Evolutionary conservation across 176 grass and related monocot genomes (phyloP).

Genomic region (Carex cristatella): DNA sequence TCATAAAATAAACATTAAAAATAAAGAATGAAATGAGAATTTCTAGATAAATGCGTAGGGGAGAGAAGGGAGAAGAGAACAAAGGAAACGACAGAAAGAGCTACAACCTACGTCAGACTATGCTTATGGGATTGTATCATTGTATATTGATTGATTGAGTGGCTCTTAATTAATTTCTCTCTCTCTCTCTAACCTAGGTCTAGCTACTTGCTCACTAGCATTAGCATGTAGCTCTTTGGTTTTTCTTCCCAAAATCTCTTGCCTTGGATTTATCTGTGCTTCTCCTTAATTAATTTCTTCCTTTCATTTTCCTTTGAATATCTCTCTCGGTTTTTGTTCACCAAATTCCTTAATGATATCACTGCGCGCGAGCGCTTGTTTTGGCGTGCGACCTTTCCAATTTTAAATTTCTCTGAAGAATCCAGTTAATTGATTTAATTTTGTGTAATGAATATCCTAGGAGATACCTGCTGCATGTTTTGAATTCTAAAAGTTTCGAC

Average conservation of each 20-base stretch:
- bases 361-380: conserved; percentile 20
- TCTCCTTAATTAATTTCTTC: too few species aligned
- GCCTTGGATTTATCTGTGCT: conserved; percentile 20
- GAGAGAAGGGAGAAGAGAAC: not conserved
- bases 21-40: conserved; percentile 30
- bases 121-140: not conserved
- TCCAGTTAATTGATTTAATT: not conserved
- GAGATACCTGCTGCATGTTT: conserved; percentile 28
- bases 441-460: conserved; percentile 23
- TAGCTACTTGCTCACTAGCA: conserved; percentile 7
- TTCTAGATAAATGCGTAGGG: conserved; percentile 45
- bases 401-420: not conserved
- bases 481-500: not conserved
- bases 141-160: conserved; percentile 23
- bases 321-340: not conserved
- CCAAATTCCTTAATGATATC: not conserved
- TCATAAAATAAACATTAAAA: not conserved
- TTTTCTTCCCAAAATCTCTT: conserved; percentile 27
- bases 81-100: conserved; percentile 74
- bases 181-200: conserved; percentile 22
- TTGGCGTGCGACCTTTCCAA: not conserved
- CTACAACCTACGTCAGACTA: conserved; percentile 39
- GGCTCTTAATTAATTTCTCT: not conserved
- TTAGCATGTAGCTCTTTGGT: conserved; percentile 15
- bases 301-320: not conserved